Conservation (phyloP, 148 eudicot species). For the Fallopia convolvulus region DNA sequence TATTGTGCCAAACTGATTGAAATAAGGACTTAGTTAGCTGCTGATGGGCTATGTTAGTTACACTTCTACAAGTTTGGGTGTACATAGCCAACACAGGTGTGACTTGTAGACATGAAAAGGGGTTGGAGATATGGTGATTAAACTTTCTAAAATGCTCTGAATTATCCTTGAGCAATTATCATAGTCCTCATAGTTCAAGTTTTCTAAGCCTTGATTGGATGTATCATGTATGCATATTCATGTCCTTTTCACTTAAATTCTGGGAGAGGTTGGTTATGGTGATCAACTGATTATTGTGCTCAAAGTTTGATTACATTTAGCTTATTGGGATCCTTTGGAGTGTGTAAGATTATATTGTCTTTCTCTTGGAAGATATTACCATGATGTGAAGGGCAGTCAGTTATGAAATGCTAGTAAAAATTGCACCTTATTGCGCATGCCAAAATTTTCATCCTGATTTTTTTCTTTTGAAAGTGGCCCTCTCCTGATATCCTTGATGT, state of each 20-base stretch:
- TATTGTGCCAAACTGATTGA: background rate
- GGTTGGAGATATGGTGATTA: background rate
- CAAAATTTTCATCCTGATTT: background rate
- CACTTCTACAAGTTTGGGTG: background rate
- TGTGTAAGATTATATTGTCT: background rate
- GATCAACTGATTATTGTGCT: background rate
- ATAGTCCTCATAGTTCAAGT: background rate
- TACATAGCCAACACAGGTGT: background rate
- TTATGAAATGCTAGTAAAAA: background rate
- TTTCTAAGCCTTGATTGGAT: background rate
- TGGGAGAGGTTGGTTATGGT: background rate
- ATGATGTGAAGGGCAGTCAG: background rate
- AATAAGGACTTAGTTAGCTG: background rate
- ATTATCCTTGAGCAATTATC: background rate
- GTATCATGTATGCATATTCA: background rate
- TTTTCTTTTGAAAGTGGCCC: background rate
- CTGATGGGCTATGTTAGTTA: background rate
- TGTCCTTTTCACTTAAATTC: background rate
- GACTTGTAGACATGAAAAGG: background rate
- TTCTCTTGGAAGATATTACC: background rate
- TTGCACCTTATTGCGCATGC: background rate
- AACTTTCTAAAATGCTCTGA: background rate
- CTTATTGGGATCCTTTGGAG: background rate
- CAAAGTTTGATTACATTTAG: background rate
- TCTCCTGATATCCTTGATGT: background rate